phyloP scores from a whole-genome alignment of 805 yeast species.

The Yarrowia sp. region DNA sequence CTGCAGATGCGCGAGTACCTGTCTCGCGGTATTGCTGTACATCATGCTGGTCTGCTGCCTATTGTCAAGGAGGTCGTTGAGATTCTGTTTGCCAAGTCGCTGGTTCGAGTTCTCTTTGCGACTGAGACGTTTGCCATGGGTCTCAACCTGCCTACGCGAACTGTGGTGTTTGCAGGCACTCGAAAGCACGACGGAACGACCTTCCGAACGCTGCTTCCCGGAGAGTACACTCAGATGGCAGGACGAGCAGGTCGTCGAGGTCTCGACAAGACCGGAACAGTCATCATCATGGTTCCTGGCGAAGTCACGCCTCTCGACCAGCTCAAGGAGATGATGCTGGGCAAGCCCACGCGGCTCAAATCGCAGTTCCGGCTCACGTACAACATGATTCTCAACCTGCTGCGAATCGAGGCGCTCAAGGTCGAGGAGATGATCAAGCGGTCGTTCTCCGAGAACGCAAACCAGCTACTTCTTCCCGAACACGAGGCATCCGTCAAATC shows the following conservation, averaged over 20 bases:
- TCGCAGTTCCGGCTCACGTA: constrained; percentile 94
- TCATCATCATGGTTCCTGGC: constrained; percentile 72
- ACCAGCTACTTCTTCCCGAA: constrained; percentile 83
- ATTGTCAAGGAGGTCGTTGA: constrained; percentile 92
- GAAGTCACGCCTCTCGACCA: constrained; percentile 42
- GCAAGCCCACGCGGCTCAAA: constrained; percentile 83
- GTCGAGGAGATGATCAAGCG: constrained; percentile 98
- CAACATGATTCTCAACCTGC: constrained; percentile 86
- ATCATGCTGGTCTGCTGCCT: constrained; percentile 91
- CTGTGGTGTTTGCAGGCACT: constrained; percentile 84
- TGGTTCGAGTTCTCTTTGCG: constrained; percentile 89
- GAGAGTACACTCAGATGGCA: constrained; percentile 98
- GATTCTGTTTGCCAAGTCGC: constrained; percentile 79
- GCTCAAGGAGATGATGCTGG: constrained; percentile 79
- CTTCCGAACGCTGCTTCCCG: constrained; percentile 81
- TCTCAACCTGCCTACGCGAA: constrained; percentile 90
- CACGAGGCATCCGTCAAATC: constrained; percentile 65
- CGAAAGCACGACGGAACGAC: constrained; percentile 88
- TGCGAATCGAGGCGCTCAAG: constrained; percentile 88
- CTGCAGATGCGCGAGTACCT: constrained; percentile 75
- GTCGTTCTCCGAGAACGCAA: constrained; percentile 86
- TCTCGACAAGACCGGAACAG: constrained; percentile 88
- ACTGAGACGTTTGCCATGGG: constrained; percentile 99
- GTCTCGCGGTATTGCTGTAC: constrained; percentile 90
- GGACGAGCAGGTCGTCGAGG: constrained; percentile 99